Evolutionary conservation across 352 stramenopile species (phyloP).

Genomic region (Pythium grandisporangium): DNA sequence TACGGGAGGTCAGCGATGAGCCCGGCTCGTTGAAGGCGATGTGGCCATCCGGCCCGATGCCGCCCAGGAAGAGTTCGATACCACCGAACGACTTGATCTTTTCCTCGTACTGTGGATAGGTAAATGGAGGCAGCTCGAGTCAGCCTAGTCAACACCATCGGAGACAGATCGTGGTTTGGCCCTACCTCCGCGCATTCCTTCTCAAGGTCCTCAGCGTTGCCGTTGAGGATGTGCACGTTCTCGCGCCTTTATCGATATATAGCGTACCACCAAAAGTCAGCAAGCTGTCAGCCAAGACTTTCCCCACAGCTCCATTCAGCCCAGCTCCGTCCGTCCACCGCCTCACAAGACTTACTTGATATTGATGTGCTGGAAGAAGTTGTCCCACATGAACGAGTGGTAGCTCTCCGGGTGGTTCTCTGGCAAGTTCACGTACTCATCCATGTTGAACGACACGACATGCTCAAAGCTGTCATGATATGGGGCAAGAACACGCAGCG

Average conservation of each 20-base stretch:
- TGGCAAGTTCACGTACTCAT: conserved; percentile 80
- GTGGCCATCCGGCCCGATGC: conserved; percentile 89
- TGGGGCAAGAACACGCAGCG: too few relatives aligned
- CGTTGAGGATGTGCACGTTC: conserved; percentile 85
- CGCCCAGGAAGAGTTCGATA: conserved; percentile 90
- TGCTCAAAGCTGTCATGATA: conserved; percentile 79
- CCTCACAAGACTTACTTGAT: conserved; percentile 56
- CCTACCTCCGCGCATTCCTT: conserved; percentile 56
- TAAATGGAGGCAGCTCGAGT: too few relatives aligned
- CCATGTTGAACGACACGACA: conserved; percentile 90
- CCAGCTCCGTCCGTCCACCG: not conserved
- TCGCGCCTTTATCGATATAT: conserved; percentile 25
- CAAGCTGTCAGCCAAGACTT: too few relatives aligned
- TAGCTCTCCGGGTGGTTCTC: conserved; percentile 82
- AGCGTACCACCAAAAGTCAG: not conserved
- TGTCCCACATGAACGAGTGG: conserved; percentile 87
- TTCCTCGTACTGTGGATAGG: conserved; percentile 44
- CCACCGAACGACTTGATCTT: conserved; percentile 76
- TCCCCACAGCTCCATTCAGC: too few relatives aligned
- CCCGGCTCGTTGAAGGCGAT: conserved; percentile 92
- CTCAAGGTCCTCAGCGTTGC: conserved; percentile 70
- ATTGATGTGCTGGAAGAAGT: conserved; percentile 87
- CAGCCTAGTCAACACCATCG: not conserved
- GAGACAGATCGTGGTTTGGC: not conserved
- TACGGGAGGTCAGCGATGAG: conserved; percentile 69